Conservation (phyloP, 2,329 filamentous ascomycete species). For the Ophiostoma sp. region DNA sequence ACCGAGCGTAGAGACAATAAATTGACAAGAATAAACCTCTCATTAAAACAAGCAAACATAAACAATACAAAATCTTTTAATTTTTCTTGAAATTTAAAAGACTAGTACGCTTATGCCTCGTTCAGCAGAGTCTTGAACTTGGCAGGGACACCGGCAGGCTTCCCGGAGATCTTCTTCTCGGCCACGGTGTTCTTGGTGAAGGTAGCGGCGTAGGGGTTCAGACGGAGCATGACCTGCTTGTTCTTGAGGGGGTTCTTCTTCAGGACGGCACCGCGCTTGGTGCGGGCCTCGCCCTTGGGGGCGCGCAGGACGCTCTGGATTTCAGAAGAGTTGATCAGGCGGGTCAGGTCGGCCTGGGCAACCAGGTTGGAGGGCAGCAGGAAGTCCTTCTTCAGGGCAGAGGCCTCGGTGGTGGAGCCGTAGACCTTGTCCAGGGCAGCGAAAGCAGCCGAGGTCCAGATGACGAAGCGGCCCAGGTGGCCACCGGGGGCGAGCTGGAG, state of each 20-base stretch:
- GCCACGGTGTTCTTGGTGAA: constrained; percentile 85
- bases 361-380: constrained; percentile 89
- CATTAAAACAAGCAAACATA: neutral
- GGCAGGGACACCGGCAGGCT: constrained; percentile 29
- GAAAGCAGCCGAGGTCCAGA: constrained; percentile 98
- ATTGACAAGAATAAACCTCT: neutral
- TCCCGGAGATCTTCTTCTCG: constrained; percentile 49
- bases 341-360: constrained; percentile 88
- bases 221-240: constrained; percentile 96
- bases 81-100: neutral
- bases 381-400: constrained; percentile 98
- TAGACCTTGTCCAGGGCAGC: constrained; percentile 95
- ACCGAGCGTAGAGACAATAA: constrained; percentile 1
- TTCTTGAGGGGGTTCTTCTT: constrained; percentile 99
- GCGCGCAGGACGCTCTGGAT: constrained; percentile 92
- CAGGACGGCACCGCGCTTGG: constrained; percentile 87
- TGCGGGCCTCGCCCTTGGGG: constrained; percentile 81
- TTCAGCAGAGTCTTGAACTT: constrained; percentile 31
- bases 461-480: constrained; percentile 96
- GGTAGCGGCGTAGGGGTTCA: constrained; percentile 94
- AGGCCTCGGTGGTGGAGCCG: constrained; percentile 83
- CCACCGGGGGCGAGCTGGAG: constrained; percentile 98
- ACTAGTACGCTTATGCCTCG: constrained; percentile 26
- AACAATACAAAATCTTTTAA: neutral
- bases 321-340: constrained; percentile 99